Evolutionary conservation across 2,329 filamentous ascomycete species (phyloP), one percentile per base, ranked within the genome.

Genomic region (Pseudocercospora cruenta): DNA sequence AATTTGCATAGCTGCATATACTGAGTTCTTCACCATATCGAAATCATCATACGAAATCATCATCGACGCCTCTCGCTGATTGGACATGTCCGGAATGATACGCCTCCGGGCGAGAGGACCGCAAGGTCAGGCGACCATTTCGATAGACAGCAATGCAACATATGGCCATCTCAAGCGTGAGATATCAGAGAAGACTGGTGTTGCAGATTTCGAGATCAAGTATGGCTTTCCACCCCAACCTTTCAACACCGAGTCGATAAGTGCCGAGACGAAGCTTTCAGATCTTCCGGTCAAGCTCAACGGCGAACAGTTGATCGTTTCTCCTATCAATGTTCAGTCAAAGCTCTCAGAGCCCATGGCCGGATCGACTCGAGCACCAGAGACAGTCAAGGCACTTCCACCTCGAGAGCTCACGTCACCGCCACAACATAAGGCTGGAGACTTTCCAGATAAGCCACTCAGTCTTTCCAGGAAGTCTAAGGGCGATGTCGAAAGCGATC

Each of bases 221-320:
- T 92, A 90, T 79, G 93, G 93, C 39, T 96, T 91, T 73, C 94
- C 94, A 0, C 89, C 92, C 24, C 88, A 90, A 74, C 82, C 87
- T 0, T 84, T 98, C 16, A 83, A 88, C 39, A 81, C 90, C 9
- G 83, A 86, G 43, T 76, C 81, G 47, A 84, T 85, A 31, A 82
- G 86, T 65, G 77, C 79, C 70, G 74, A 77, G 33, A 85, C 80
- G 68, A 80, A 73, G 69, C 85, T 86, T 73, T 82, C 76, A 31
- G 84, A 88, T 62, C 82, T 88, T 1, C 87, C 85, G 8, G 77
- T 90, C 62, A 87, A 87, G 60, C 80, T 92, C 22, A 84, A 91
- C 73, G 89, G 89, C 47, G 88, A 91, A 70, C 88, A 90, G 74
- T 83, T 92, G 53, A 90, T 88, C n/a, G 83, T 91, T 63, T 84